Evolutionary conservation across 2,329 filamentous ascomycete species (phyloP), one percentile per base, ranked within the genome.

Genomic region (Teratosphaeria gauchensis): DNA sequence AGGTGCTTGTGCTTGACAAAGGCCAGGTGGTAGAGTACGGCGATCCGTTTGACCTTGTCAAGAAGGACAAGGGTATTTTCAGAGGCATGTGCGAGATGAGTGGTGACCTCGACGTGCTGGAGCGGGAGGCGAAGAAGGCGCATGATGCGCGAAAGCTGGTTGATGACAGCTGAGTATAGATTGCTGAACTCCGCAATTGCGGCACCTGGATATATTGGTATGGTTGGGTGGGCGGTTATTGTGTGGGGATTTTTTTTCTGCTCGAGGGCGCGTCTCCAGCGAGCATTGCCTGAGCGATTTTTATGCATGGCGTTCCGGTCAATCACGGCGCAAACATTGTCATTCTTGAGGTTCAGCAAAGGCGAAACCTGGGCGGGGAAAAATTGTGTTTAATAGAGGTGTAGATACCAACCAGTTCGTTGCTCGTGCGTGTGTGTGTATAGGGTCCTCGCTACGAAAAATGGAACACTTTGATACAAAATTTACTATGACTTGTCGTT

Each of bases 1-100:
- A 95, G 78, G 92, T 99, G 14, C 78, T 99, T 16, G 92, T 99
- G 12, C 79, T 99, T 4, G 94, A 99, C 69, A 90, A 92, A 72
- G 94, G 94, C 9, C 76, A 83, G 60, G 87, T 97, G 21, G 82
- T 94, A 4, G 92, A 99, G 75, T 99, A 84, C 70, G 94, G 86
- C n/a, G 88, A 95, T 69, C 94, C 94, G 0, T 91, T 87, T 77
- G 85, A 90, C 65, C 77, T 99, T 56, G 81, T 96, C 63, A 82
- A 80, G 69, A 86, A 86, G 66, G 78, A 88, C 59, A 83, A 82
- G 2, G 87, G 90, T 3, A 74, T 80, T 9, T 88, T 89, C 72
- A 78, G 78, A 58, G 76, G 80, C 55, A 88, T 89, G 86, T 88
- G 86, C 67, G 82, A 86, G 66, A 87, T 81, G 70, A 86, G 79